A percentile compares a stretch with the other conserved stretches of the same genome.
Evolutionary conservation across 179 eudicot genomes (phyloP).

Genomic region (Silene coronaria): DNA sequence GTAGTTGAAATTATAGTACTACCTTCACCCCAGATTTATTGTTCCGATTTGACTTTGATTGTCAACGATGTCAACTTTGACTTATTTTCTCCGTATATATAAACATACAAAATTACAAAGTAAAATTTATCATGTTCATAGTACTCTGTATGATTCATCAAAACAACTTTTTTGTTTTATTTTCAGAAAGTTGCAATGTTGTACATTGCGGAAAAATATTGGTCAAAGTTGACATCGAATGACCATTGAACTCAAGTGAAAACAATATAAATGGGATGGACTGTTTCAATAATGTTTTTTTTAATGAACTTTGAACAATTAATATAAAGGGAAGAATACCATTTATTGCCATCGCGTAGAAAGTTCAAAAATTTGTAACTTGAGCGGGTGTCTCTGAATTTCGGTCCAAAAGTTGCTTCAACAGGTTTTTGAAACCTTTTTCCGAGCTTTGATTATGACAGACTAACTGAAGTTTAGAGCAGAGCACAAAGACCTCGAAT

Average conservation of each 20-base stretch:
- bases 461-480: slow-evolving; percentile 51
- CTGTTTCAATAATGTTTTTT: background rate
- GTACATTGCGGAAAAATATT: background rate
- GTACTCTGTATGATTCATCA: background rate
- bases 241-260: background rate
- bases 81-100: background rate
- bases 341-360: background rate
- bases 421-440: slow-evolving; percentile 42
- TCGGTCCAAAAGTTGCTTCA: slow-evolving; percentile 37
- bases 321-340: background rate
- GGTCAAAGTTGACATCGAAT: background rate
- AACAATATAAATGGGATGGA: background rate
- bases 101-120: background rate
- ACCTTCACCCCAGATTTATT: background rate
- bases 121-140: background rate
- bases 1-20: background rate
- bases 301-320: background rate
- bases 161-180: background rate
- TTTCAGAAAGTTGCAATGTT: background rate
- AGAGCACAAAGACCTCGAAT: slow-evolving; percentile 62
- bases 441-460: slow-evolving; percentile 41
- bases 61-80: background rate
- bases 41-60: background rate
- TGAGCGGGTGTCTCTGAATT: slow-evolving; percentile 5
- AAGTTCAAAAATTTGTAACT: slow-evolving; percentile 7